Conservation (phyloP, 768 basidiomycete genomes). For the Mycena vitilis region DNA sequence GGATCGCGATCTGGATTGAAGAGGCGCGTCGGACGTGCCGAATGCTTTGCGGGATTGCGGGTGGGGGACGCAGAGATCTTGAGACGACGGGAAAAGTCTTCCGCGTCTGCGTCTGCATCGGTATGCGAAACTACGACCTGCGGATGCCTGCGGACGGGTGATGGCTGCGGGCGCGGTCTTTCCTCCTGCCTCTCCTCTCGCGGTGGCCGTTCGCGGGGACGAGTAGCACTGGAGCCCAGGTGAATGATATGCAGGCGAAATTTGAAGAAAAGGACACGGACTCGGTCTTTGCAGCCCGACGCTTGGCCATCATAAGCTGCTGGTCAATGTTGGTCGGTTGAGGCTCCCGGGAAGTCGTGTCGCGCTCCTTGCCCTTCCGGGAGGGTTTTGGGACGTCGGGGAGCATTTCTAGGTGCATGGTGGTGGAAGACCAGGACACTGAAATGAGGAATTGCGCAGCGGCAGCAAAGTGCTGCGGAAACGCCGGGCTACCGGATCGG, state of each 20-base stretch:
- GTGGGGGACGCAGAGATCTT: slow-evolving; percentile 70
- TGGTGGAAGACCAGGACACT: slow-evolving; percentile 14
- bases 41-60: slow-evolving; percentile 48
- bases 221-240: slow-evolving; percentile 52
- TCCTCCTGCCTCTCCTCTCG: slow-evolving; percentile 40
- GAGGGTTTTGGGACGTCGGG: slow-evolving; percentile 43
- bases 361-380: slow-evolving; percentile 58
- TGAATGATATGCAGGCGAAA: slow-evolving; percentile 13
- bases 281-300: slow-evolving; percentile 66
- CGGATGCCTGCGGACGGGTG: slow-evolving; percentile 49
- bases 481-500: too few relatives aligned
- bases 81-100: slow-evolving; percentile 79
- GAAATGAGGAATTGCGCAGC: too few relatives aligned
- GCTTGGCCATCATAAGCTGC: slow-evolving; percentile 73
- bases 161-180: slow-evolving; percentile 41
- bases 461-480: neutral
- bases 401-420: slow-evolving; percentile 43
- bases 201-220: slow-evolving; percentile 61
- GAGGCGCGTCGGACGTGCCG: slow-evolving; percentile 57
- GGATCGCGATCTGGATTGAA: slow-evolving; percentile 82
- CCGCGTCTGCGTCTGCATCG: slow-evolving; percentile 68
- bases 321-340: slow-evolving; percentile 65
- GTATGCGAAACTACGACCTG: slow-evolving; percentile 44
- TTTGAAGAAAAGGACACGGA: slow-evolving; percentile 44
- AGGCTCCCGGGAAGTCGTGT: slow-evolving; percentile 44